Base-by-base conservation (phyloP, 345 rosid species). In the Populus deltoides region DNA sequence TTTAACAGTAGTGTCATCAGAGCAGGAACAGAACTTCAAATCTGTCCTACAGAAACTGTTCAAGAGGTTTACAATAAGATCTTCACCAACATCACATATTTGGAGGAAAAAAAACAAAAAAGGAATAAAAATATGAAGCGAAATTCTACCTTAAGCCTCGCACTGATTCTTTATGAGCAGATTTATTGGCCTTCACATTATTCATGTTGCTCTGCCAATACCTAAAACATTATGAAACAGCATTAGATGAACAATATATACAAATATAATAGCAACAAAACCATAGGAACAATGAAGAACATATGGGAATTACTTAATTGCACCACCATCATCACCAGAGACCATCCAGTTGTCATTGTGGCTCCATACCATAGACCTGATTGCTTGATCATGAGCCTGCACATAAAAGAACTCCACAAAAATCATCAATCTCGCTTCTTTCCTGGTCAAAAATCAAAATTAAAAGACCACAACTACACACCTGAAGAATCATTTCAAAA, bases 161-260 rank as follows among this genome's bases (percentile, higher is more conserved):
- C 63, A 96, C 88, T 55, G 99, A 96, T 86, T 96, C 98, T 81
- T 92, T 96, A 86, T 93, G 98, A 72, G 99, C 98, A 81, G 97
- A 85, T 86, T 90, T 96, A 84, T 93, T 93, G 77, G 88, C 94
- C 89, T 96, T 96, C 36, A 96, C 99, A 82, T 93, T 93, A 79
- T 96, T 96, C 99, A 96, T 96, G 79, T 92, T 93, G 85, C 88
- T 93, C 85, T 93, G 99, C 99, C 99, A 96, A 75, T 93, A 96
- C 93, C 99, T 96, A 82, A 75, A 77, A 74, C 36, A 66, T 75
- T 27, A 45, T 62, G 20, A 77, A 29, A 27, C 38, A 49, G 75
- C 9, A 41, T 71, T 43, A 68, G 61, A 13, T 62, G 25, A 11
- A 59, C 65, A 81, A 39, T 18, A 75, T 8, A 51, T 68, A 9